Conservation (phyloP, 352 stramenopile genomes). For the Globisporangium okanoganense region DNA sequence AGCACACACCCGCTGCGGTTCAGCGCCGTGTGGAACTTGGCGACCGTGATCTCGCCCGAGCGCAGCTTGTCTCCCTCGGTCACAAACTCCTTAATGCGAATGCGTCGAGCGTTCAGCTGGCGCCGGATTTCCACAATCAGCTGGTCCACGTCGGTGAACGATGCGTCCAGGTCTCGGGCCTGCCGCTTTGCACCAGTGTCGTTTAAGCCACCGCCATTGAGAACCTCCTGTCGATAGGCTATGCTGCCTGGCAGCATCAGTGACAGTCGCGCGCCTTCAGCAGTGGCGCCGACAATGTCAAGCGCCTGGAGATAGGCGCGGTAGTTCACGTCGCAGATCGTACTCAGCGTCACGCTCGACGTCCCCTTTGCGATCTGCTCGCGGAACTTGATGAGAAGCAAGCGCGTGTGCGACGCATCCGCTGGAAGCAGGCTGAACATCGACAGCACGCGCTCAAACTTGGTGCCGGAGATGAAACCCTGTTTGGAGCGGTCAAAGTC, state of each 20-base stretch:
- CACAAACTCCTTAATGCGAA: conserved; percentile 84
- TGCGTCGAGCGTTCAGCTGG: conserved; percentile 57
- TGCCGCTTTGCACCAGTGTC: conserved; percentile 21
- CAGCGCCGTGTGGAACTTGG: conserved; percentile 84
- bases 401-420: conserved; percentile 34
- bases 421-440: conserved; percentile 64
- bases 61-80: conserved; percentile 76
- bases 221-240: conserved; percentile 56
- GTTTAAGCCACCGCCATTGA: conserved; percentile 27
- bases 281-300: conserved; percentile 31
- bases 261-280: conserved; percentile 17
- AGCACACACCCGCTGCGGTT: conserved; percentile 76
- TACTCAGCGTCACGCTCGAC: conserved; percentile 46
- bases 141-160: conserved; percentile 29
- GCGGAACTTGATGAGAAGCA: conserved; percentile 75
- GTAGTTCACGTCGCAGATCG: conserved; percentile 82
- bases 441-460: conserved; percentile 81
- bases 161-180: conserved; percentile 22
- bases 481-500: conserved; percentile 81
- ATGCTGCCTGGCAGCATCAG: conserved; percentile 49
- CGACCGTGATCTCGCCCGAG: conserved; percentile 73
- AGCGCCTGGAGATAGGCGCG: conserved; percentile 72
- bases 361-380: conserved; percentile 44
- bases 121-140: conserved; percentile 58
- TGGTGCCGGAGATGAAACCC: conserved; percentile 69